Percentiles rank a stretch among this genome's conserved stretches.
phyloP scores from a whole-genome alignment of 2,329 filamentous ascomycete genomes.

The Ophiognomonia clavigignenti-juglandacearum region DNA sequence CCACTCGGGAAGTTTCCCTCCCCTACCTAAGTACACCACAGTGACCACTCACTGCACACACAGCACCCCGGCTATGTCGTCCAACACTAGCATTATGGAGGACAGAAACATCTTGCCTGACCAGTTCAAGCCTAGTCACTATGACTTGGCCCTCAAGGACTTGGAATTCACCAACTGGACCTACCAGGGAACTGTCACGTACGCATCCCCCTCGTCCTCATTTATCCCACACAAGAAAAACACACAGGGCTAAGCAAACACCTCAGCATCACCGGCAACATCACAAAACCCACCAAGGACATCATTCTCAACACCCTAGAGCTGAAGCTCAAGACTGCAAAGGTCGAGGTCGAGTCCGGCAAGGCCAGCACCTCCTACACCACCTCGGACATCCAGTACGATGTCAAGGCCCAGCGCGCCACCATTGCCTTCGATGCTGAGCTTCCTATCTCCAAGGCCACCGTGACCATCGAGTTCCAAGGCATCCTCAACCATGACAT shows the following conservation, averaged over 20 bases:
- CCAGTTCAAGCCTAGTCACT: conserved; percentile 76
- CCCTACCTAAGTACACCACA: not conserved
- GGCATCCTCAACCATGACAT: conserved; percentile 88
- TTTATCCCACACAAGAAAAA: conserved; percentile 4
- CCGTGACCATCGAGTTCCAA: conserved; percentile 57
- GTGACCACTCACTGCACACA: not conserved
- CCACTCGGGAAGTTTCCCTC: too few relatives aligned
- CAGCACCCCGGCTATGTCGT: not conserved
- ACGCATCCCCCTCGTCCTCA: conserved; percentile 22
- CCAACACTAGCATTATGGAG: conserved; percentile 35
- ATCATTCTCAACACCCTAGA: conserved; percentile 83
- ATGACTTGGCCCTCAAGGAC: conserved; percentile 75
- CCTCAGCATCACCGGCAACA: conserved; percentile 64
- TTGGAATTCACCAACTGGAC: conserved; percentile 70
- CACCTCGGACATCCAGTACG: conserved; percentile 68
- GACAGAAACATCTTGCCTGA: conserved; percentile 60
- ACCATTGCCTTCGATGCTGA: conserved; percentile 70
- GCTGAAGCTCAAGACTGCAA: conserved; percentile 66
- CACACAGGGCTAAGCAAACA: not conserved
- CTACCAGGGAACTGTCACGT: conserved; percentile 76
- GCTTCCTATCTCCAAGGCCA: conserved; percentile 64
- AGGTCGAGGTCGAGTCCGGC: conserved; percentile 54
- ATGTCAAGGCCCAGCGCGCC: conserved; percentile 78
- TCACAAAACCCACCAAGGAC: conserved; percentile 67
- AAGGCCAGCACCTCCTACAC: conserved; percentile 54